Evolutionary conservation across 2,329 filamentous ascomycete genomes (phyloP), one percentile per base, ranked within the genome.

Genomic region (Aspergillus sergii): DNA sequence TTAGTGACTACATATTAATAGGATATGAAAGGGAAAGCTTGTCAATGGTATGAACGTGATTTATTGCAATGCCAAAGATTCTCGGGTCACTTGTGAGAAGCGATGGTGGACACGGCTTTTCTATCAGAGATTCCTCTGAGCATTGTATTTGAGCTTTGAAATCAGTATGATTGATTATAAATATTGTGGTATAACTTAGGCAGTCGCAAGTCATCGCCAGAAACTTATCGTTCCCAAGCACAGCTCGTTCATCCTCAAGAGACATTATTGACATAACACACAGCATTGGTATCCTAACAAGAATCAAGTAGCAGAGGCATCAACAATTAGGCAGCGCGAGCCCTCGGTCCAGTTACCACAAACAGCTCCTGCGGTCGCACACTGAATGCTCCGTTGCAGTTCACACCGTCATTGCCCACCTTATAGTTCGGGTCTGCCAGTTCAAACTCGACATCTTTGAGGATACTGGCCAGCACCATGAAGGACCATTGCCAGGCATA

Each of bases 401-500:
- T 70, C 1, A 64, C 48, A 6, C 68, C 68, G 7, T 59, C 61
- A 19, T 73, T 82, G 75, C 60, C 61, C 21, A 78, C 67, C 39
- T 71, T 54, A 62, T 81, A 80, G 0, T 64, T 79, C 0, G 88
- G 83, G 68, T 93, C 86, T 50, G 85, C 85, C 53, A 88, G 72
- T 57, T 82, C 81, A 61, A 93, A 86, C 66, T 91, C 85, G 75
- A 93, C 91, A 66, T 89, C 90, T 69, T 91, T 89, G 61, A 93
- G 79, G 8, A 92, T 76, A 66, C 88, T 83, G 0, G 87, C 85
- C 65, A 89, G 80, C 8, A 84, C 83, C 7, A 91, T 77, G 11
- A 91, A 73, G 1, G 85, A 84, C 78, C 93, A 91, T 71, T 93
- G 89, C 88, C 88, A 91, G 1, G 91, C 90, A 74, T 93, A 93